Percentiles rank a stretch among this genome's conserved stretches.
Evolutionary conservation across 306 rosid genomes (phyloP).

Genomic region (cucumber (Cucumis sativus)): Cucumber_9930_V3 NC_026660.2:9001501-9002000

Average conservation of each 20-base stretch:
- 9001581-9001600: slow-evolving; percentile 43
- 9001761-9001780: not conserved
- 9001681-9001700: not conserved
- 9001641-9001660: not conserved
- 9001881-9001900: not conserved
- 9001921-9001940: not conserved
- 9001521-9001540: slow-evolving; percentile 20
- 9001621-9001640: not conserved
- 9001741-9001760: not conserved
- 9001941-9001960: slow-evolving; percentile 1
- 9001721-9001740: not conserved
- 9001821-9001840: not conserved
- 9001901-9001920: not conserved
- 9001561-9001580: slow-evolving; percentile 38
- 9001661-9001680: not conserved
- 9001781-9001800: not conserved
- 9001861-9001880: not conserved
- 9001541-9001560: slow-evolving; percentile 38
- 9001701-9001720: not conserved
- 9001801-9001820: too few species aligned
- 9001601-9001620: slow-evolving; percentile 72
- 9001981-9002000: slow-evolving; percentile 2
- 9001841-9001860: not conserved
- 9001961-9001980: not conserved
- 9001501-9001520: not conserved